Percentiles rank a stretch among this genome's conserved stretches.
Conservation (phyloP, 2,329 filamentous ascomycete genomes). For the Capronia americana region DNA sequence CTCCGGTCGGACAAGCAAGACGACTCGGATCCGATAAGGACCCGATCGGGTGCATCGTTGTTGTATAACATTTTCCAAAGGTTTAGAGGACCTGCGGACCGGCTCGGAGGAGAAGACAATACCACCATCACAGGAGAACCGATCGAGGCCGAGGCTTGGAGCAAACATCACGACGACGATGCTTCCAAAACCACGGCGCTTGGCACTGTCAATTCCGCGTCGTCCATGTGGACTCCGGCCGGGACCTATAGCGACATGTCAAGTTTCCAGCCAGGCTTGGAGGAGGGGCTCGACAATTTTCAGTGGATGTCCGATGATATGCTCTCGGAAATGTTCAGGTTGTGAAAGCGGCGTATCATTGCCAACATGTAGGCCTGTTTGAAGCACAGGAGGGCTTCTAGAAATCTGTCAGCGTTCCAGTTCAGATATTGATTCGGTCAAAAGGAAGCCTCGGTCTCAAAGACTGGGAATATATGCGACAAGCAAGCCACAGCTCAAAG, state of each 20-base stretch:
- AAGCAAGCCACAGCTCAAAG: too few species aligned
- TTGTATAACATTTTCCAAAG: constrained; percentile 14
- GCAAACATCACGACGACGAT: background rate
- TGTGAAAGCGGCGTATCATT: background rate
- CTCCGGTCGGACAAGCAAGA: constrained; percentile 6
- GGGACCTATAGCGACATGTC: background rate
- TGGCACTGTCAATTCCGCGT: background rate
- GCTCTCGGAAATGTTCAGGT: constrained; percentile 14
- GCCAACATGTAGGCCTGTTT: background rate
- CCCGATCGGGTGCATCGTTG: constrained; percentile 17
- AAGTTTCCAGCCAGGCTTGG: background rate
- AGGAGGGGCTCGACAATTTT: constrained; percentile 8
- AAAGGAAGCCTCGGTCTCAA: background rate
- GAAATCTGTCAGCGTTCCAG: background rate
- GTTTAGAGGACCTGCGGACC: background rate
- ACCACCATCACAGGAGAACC: background rate
- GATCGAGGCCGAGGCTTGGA: background rate
- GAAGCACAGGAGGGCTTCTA: background rate
- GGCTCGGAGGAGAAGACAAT: background rate
- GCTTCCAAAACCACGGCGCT: background rate
- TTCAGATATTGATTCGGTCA: background rate
- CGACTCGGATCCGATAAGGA: constrained; percentile 1
- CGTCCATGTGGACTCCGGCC: background rate
- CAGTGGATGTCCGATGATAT: constrained; percentile 19
- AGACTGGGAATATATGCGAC: background rate